phyloP scores from a whole-genome alignment of 768 basidiomycete species.

The Mycena amicta region DNA sequence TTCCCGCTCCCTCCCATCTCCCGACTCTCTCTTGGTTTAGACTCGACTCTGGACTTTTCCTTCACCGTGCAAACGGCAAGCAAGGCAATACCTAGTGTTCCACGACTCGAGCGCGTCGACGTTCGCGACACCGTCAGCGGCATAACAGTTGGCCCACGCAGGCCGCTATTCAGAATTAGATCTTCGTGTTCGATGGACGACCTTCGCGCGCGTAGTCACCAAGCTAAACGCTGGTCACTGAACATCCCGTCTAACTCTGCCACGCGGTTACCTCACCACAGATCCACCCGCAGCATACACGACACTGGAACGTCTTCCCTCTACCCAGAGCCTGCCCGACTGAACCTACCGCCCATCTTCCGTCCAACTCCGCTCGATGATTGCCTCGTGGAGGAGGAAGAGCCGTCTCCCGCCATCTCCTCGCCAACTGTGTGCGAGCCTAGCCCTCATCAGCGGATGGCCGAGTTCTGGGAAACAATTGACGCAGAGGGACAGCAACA shows the following conservation, averaged over 20 bases:
- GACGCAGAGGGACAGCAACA: conserved; percentile 37
- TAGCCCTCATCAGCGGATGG: conserved; percentile 29
- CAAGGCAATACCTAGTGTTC: conserved; percentile 18
- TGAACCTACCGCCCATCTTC: conserved; percentile 23
- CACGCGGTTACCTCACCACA: neutral
- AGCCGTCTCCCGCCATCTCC: conserved; percentile 4
- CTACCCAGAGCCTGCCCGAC: conserved; percentile 14
- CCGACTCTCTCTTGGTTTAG: conserved; percentile 12
- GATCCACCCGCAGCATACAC: neutral
- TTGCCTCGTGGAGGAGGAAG: conserved; percentile 7
- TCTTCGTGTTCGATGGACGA: conserved; percentile 20
- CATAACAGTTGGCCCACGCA: neutral
- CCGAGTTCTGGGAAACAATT: conserved; percentile 48
- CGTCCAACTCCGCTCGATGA: conserved; percentile 14
- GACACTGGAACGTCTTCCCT: conserved; percentile 9
- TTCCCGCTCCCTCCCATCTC: conserved; percentile 15
- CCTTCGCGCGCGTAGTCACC: conserved; percentile 7
- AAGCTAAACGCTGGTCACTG: conserved; percentile 12
- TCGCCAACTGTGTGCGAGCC: conserved; percentile 21
- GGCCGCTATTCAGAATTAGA: conserved; percentile 7
- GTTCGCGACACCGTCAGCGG: too few species aligned
- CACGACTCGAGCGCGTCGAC: conserved; percentile 13
- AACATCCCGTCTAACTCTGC: conserved; percentile 9
- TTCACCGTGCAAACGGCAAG: conserved; percentile 22
- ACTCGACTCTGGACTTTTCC: conserved; percentile 14